These are phyloP conservation scores for Lathyrus aphaca DNA, from an alignment of 306 rosid genomes.

Conservation along the genomic window DNA sequence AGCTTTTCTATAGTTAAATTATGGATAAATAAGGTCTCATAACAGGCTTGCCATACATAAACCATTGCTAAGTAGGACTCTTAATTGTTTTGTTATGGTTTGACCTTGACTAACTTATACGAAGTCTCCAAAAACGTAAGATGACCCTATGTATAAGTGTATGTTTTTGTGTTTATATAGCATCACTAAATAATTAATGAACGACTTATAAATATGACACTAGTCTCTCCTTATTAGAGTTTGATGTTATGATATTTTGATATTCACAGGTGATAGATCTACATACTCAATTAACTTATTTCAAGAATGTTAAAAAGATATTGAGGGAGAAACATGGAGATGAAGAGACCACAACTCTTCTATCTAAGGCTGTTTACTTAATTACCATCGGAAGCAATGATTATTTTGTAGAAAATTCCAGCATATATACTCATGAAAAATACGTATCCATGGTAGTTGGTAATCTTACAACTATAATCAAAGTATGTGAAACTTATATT, in stretches of 20 bases:
- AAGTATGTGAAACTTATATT: conserved; percentile 45
- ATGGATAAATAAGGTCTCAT: too few species aligned
- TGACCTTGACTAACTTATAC: too few species aligned
- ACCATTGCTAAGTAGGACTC: too few species aligned
- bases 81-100: too few species aligned
- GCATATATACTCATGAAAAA: conserved; percentile 44
- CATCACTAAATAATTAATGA: background rate
- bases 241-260: background rate
- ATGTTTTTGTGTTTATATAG: too few species aligned
- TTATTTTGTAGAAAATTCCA: conserved; percentile 36
- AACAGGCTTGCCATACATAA: too few species aligned
- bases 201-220: background rate
- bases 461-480: conserved; percentile 58
- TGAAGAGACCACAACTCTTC: conserved; percentile 41
- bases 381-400: conserved; percentile 65
- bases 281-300: conserved; percentile 50
- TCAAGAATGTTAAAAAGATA: conserved; percentile 49
- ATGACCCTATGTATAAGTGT: too few species aligned
- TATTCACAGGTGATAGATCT: conserved; percentile 63
- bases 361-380: conserved; percentile 69
- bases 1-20: too few species aligned
- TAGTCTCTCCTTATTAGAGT: background rate
- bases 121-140: too few species aligned
- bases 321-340: conserved; percentile 51
- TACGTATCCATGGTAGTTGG: conserved; percentile 64